Base-by-base conservation (phyloP, 2,329 filamentous ascomycete species). In the Neopestalotiopsis clavispora region DNA sequence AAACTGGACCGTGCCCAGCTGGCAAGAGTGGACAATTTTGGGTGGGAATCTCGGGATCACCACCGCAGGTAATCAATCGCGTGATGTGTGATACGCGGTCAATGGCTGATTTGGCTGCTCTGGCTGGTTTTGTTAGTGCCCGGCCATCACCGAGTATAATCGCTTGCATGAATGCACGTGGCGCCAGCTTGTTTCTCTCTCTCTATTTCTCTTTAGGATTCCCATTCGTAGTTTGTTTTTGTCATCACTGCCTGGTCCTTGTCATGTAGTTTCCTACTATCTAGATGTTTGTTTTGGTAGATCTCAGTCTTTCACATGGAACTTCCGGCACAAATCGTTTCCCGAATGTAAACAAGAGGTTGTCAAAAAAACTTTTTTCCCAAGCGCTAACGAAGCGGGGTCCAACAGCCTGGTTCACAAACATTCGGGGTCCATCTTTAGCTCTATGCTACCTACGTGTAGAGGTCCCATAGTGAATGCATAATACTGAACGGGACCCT, bases 1-100 rank as follows among this genome's bases (percentile, higher is more conserved):
- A 42, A 20, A 17, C 42, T 65, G 62, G 62, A 60, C 65, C 65
- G 52, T 67, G 65, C 52, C 58, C 57, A 30, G 57, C 45, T 28
- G 34, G 57, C 57, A 30, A n/a, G 57, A 34, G 23, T 59, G 57
- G 23, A 59, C 23, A 59, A 59, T 14, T 28, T 38, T 59, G 64
- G 49, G 64, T 66, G 45, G 56, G 23, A 67, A 42, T 20, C 40
- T 38, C 40, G 13, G 28, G 20, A 64, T 32, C 61, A 28, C 34
- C 61, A 64, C 61, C 61, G 61, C 61, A 49, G 23, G 28, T 34
- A 59, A 52, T 52, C 45, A 62, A 62, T 62, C 59, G 59, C 59
- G 30, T 62, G 30, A 62, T 34, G 30, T 20, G n/a, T 20, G 32
- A 38, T 62, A 20, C n/a, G n/a, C 59, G 32, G 23, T 59, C 13